These are phyloP conservation scores for Stachybotrys elegans DNA, from an alignment of 2,329 filamentous ascomycete genomes.

Conservation along the genomic window DNA sequence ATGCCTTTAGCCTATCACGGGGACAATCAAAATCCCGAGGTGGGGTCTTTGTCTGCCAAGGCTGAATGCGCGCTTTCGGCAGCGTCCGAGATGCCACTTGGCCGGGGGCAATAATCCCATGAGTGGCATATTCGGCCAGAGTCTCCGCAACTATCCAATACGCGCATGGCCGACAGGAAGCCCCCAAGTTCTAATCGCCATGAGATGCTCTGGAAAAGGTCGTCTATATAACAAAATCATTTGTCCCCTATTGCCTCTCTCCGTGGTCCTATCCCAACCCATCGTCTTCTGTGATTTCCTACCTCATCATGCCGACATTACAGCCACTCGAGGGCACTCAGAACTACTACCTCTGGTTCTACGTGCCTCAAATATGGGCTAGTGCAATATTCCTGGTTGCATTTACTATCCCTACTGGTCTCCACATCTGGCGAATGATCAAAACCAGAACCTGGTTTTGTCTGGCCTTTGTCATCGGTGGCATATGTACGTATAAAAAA, in stretches of 20 bases:
- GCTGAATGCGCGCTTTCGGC: background rate
- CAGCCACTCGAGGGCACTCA: background rate
- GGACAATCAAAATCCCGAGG: background rate
- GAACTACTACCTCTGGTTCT: background rate
- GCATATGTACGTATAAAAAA: background rate
- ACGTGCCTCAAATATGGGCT: background rate
- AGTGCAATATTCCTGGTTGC: background rate
- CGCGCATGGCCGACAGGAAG: no score
- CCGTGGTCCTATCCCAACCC: no score
- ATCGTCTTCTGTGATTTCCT: background rate
- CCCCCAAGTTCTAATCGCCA: no score
- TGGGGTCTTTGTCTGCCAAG: background rate
- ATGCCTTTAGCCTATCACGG: background rate
- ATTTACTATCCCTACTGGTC: background rate
- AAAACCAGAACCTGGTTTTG: background rate
- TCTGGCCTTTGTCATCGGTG: background rate
- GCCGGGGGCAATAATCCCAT: no score
- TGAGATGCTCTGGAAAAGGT: no score
- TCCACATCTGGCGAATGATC: background rate
- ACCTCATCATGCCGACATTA: background rate
- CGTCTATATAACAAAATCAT: no score
- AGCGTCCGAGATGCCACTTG: background rate
- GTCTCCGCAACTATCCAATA: no score
- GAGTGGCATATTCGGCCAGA: no score
- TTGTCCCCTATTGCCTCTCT: no score